A percentile compares a stretch with the other conserved stretches of the same genome.
Conservation (phyloP, 176 grass and related monocot species). For the Bromus sterilis region DNA sequence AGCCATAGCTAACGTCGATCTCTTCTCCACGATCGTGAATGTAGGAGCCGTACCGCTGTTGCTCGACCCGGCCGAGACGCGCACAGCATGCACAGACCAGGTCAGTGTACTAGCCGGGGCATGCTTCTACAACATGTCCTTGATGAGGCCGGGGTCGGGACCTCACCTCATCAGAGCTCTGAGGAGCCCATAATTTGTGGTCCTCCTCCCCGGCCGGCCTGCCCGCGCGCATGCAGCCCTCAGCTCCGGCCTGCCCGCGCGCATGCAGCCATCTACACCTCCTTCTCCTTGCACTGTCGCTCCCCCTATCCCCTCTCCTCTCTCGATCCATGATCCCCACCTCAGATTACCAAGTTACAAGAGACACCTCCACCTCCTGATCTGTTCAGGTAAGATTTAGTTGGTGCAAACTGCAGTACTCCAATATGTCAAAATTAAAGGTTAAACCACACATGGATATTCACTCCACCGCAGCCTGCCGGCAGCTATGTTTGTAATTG, state of each 20-base stretch:
- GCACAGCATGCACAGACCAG: not conserved
- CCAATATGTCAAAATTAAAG: not conserved
- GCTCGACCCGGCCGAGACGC: not conserved
- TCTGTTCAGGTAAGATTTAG: not conserved
- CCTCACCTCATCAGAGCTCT: slow-evolving; percentile 14
- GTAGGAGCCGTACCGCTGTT: not conserved
- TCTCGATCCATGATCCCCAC: not conserved
- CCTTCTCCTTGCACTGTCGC: not conserved
- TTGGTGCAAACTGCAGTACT: not conserved
- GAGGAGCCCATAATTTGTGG: slow-evolving; percentile 22
- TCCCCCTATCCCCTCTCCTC: not conserved
- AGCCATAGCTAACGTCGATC: not conserved
- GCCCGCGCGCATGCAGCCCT: not conserved
- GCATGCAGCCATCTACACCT: not conserved
- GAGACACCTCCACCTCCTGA: not conserved
- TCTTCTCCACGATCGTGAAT: not conserved
- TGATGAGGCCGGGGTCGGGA: not conserved
- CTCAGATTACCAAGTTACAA: not conserved
- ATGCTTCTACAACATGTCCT: slow-evolving; percentile 20
- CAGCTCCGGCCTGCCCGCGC: not conserved
- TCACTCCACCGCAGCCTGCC: not conserved
- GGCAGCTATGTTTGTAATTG: no score
- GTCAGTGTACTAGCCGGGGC: slow-evolving; percentile 2
- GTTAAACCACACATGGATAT: not conserved
- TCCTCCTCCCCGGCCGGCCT: not conserved